phyloP scores from a whole-genome alignment of 352 stramenopile species.

The Pythium coloratum region DNA sequence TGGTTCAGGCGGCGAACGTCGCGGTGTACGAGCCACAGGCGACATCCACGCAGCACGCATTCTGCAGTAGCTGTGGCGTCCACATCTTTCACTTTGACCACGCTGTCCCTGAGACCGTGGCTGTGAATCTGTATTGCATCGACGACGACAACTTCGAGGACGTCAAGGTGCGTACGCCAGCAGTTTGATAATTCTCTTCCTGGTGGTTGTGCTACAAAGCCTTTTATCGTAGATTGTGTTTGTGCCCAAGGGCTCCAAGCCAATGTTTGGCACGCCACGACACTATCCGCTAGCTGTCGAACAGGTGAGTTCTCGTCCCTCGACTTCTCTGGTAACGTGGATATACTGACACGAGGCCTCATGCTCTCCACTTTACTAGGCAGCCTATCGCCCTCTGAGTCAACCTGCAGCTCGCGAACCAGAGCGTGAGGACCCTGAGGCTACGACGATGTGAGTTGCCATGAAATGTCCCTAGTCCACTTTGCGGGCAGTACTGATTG shows the following conservation, averaged over 20 bases:
- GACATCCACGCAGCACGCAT: constrained; percentile 72
- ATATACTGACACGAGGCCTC: too few relatives aligned
- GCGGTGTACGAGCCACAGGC: constrained; percentile 74
- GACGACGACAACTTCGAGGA: constrained; percentile 83
- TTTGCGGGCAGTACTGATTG: too few relatives aligned
- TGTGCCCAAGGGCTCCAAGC: constrained; percentile 68
- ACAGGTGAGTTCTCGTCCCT: constrained; percentile 18
- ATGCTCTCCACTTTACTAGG: constrained; percentile 3
- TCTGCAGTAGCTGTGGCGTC: constrained; percentile 79
- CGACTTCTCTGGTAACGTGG: too few relatives aligned
- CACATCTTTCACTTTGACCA: constrained; percentile 87
- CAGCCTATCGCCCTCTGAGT: constrained; percentile 39
- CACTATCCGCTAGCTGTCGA: constrained; percentile 40
- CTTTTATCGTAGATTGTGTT: constrained; percentile 61
- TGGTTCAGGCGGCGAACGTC: constrained; percentile 63
- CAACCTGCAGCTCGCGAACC: constrained; percentile 33
- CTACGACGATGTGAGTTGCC: constrained; percentile 51
- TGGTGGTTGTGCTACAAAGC: constrained; percentile 8
- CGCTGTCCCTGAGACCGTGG: constrained; percentile 62
- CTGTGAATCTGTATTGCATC: constrained; percentile 81
- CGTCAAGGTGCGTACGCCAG: constrained; percentile 51
- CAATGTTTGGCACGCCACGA: constrained; percentile 61
- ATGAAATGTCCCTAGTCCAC: background rate
- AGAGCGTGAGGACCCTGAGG: constrained; percentile 38
- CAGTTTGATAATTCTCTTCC: constrained; percentile 6